These are phyloP conservation scores for Davidsoniella australis DNA, from an alignment of 2,329 filamentous ascomycete species.

Conservation along the genomic window DNA sequence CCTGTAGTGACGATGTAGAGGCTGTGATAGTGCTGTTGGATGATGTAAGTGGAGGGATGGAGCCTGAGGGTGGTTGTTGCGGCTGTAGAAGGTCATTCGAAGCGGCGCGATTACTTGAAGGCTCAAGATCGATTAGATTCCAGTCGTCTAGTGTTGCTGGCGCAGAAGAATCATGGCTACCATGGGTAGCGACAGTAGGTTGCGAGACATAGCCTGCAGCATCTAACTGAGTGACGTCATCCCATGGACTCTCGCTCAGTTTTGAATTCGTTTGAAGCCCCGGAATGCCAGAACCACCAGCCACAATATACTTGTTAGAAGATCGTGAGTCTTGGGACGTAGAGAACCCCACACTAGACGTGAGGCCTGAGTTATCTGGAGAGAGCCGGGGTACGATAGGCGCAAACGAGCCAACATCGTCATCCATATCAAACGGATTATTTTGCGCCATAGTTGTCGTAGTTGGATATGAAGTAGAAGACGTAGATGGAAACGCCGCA, in stretches of 20 bases:
- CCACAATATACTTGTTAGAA: constrained; percentile 3
- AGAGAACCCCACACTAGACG: background rate
- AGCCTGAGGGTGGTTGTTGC: background rate
- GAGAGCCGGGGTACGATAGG: background rate
- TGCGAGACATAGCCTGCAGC: background rate
- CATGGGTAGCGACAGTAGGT: background rate
- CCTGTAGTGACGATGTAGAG: background rate
- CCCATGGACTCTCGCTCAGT: background rate
- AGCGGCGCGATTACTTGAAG: background rate
- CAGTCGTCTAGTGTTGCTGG: constrained; percentile 25
- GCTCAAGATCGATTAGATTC: constrained; percentile 29
- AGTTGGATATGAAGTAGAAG: background rate
- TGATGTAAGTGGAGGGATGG: background rate
- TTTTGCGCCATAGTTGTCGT: too few species aligned
- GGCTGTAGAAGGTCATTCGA: background rate
- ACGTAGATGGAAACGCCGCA: background rate
- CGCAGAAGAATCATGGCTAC: too few species aligned
- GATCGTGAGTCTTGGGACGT: constrained; percentile 1
- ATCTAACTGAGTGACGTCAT: constrained; percentile 3
- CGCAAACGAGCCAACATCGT: background rate
- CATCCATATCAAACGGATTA: too few species aligned
- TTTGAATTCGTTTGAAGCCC: too few species aligned
- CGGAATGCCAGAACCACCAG: background rate
- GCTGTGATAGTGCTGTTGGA: background rate
- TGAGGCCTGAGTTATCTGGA: background rate